A percentile compares a stretch with the other conserved stretches of the same genome.
Evolutionary conservation across 352 stramenopile genomes (phyloP).

Genomic region (Pythium guiyangense): DNA sequence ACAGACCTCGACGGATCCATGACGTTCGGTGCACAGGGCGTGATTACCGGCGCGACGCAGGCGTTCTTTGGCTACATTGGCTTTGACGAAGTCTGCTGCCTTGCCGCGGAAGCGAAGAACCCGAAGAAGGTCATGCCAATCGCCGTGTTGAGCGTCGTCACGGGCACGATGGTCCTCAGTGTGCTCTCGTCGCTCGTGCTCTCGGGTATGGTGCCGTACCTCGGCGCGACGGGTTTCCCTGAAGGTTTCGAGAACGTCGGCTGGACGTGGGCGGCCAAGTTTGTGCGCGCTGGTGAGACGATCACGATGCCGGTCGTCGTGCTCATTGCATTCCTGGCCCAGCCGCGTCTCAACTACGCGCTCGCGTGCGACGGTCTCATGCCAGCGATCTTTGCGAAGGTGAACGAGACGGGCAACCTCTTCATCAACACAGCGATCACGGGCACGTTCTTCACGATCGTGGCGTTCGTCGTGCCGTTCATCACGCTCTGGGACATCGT

Average conservation of each 20-base stretch:
- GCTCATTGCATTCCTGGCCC: constrained; percentile 91
- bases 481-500: constrained; percentile 82
- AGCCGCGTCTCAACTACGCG: constrained; percentile 91
- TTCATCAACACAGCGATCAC: constrained; percentile 74
- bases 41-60: constrained; percentile 80
- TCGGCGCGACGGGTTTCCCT: constrained; percentile 37
- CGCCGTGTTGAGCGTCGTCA: constrained; percentile 75
- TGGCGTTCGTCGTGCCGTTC: constrained; percentile 78
- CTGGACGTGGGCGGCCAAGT: constrained; percentile 35
- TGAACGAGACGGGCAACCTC: constrained; percentile 72
- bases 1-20: constrained; percentile 13
- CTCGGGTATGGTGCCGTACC: constrained; percentile 69
- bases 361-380: constrained; percentile 92
- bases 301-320: constrained; percentile 93
- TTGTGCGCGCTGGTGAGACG: constrained; percentile 52
- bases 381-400: constrained; percentile 79
- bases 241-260: constrained; percentile 41
- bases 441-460: constrained; percentile 57
- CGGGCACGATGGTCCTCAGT: constrained; percentile 59
- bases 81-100: constrained; percentile 92
- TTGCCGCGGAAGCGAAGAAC: constrained; percentile 78
- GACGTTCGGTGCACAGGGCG: constrained; percentile 46
- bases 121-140: constrained; percentile 73
- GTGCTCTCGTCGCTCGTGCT: constrained; percentile 84
- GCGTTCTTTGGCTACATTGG: constrained; percentile 93